Conservation (phyloP, 2,329 filamentous ascomycete species). For the Fusarium veterinarium region DNA sequence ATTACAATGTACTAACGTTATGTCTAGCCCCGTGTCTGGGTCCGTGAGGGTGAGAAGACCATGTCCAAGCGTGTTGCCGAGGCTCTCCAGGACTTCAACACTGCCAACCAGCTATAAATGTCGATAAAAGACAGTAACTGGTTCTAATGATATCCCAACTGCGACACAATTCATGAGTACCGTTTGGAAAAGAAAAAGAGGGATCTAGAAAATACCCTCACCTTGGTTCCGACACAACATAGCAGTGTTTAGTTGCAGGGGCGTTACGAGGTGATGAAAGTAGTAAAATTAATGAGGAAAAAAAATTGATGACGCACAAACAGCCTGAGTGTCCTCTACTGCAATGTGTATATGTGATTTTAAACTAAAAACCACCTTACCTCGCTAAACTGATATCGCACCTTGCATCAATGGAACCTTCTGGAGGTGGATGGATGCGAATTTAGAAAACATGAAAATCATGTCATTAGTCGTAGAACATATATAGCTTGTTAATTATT, state of each 20-base stretch:
- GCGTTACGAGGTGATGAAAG: conserved; percentile 37
- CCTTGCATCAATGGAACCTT: neutral
- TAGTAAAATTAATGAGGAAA: conserved; percentile 42
- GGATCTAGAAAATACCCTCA: conserved; percentile 9
- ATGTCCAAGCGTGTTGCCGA: conserved; percentile 85
- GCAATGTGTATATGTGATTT: neutral
- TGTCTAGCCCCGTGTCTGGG: conserved; percentile 86
- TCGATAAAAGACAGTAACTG: conserved; percentile 6
- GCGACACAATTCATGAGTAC: conserved; percentile 28
- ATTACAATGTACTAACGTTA: conserved; percentile 4
- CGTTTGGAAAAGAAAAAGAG: conserved; percentile 30
- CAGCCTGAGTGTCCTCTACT: neutral
- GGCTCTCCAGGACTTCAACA: conserved; percentile 92
- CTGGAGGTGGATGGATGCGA: neutral
- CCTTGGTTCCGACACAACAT: conserved; percentile 25
- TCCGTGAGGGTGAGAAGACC: conserved; percentile 96
- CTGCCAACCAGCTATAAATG: conserved; percentile 50
- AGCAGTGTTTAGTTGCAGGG: conserved; percentile 32
- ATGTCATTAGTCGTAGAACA: conserved; percentile 35
- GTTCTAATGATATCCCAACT: conserved; percentile 34
- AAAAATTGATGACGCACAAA: conserved; percentile 35
- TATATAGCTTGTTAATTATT: conserved; percentile 32
- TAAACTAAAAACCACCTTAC: neutral
- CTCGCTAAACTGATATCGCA: neutral
- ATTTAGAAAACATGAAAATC: conserved; percentile 10